phyloP scores from a whole-genome alignment of 1,284 basidiomycete genomes.

The Malassezia sympodialis region DNA sequence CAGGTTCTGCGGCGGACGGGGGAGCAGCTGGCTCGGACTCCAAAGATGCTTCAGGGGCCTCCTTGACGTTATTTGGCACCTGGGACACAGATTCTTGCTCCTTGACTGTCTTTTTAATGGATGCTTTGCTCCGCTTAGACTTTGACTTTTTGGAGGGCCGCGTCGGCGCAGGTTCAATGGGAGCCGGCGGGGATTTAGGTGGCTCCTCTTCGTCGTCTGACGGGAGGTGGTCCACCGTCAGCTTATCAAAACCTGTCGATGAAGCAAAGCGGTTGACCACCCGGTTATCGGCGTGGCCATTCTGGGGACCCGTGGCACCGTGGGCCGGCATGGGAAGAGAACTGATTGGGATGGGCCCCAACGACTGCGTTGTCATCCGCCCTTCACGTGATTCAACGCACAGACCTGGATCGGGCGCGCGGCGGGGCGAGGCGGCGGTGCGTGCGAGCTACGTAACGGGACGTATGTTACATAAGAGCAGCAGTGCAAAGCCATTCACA shows the following conservation, averaged over 20 bases:
- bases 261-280: constrained; percentile 6
- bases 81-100: background rate
- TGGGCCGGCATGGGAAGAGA: background rate
- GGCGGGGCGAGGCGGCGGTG: background rate
- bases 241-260: constrained; percentile 1
- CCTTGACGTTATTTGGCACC: background rate
- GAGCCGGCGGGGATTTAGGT: constrained; percentile 54
- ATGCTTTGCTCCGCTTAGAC: background rate
- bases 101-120: background rate
- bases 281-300: background rate
- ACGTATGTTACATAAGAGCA: constrained; percentile 2
- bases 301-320: background rate
- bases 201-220: background rate
- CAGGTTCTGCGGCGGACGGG: background rate
- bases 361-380: background rate
- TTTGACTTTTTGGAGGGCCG: background rate
- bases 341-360: background rate
- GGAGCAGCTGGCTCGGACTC: background rate
- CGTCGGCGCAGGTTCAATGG: background rate
- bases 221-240: background rate
- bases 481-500: background rate
- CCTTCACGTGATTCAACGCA: constrained; percentile 1
- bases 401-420: too few species aligned
- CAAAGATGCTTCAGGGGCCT: background rate
- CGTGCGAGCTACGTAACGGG: background rate